Conservation (phyloP, 345 rosid species). For the Hevea brasiliensis region DNA sequence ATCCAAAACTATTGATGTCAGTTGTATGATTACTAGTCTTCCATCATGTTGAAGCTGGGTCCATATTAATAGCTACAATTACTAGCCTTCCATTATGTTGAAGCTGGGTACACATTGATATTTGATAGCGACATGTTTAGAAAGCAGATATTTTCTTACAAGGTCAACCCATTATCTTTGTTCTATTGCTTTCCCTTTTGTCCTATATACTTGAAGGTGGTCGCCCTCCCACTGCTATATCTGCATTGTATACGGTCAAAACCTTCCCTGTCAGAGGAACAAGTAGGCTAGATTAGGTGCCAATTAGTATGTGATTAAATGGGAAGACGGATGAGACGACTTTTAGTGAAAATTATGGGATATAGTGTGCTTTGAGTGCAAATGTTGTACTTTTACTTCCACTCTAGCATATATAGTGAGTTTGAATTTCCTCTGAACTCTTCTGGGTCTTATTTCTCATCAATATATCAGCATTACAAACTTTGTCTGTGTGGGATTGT, state of each 20-base stretch:
- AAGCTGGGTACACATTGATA: not conserved
- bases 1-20: not conserved
- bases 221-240: not conserved
- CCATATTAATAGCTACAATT: not conserved
- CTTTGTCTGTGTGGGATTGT: not conserved
- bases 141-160: not conserved
- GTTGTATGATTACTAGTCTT: not conserved
- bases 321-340: not conserved
- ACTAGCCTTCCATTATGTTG: not conserved
- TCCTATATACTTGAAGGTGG: not conserved
- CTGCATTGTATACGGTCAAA: not conserved
- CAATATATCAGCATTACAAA: not conserved
- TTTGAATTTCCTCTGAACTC: not conserved
- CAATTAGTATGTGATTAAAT: not conserved
- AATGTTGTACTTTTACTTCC: not conserved
- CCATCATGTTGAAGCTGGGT: not conserved
- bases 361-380: not conserved
- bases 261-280: not conserved
- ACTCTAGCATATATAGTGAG: too few species aligned
- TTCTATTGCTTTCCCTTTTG: not conserved
- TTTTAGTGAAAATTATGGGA: conserved; percentile 1
- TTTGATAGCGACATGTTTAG: not conserved
- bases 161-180: too few species aligned
- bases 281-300: not conserved
- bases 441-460: not conserved